Evolutionary conservation across 306 rosid species (phyloP), one percentile per base, ranked within the genome.

Genomic region (Psophocarpus tetragonolobus): DNA sequence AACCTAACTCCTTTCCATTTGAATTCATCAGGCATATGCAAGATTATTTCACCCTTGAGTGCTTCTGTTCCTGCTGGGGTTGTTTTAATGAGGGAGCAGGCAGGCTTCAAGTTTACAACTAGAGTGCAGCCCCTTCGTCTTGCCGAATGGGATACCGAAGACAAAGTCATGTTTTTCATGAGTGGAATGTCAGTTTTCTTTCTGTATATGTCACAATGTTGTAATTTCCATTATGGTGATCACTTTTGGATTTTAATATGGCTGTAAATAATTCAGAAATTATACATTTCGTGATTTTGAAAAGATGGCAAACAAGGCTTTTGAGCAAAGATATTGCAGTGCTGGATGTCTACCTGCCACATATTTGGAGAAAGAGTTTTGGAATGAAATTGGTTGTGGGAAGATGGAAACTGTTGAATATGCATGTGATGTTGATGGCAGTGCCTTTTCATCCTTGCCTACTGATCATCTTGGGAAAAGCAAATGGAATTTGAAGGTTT

Each of bases 361-460:
- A 57, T 87, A 84, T 73, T 33, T 92, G 86, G 97, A 92, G 77
- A 92, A 92, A 60, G 94, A 90, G 75, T 92, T 92, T 81, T 92
- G 97, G 94, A 87, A 82, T 62, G 97, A 90, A 90, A 90, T 92
- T 85, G 81, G 85, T 77, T 82, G 87, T 85, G 97, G 97, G 79
- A 88, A 87, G 89, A 90, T 90, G 70, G 94, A 92, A 80, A 78
- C 89, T 60, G 94, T 92, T 78, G 97, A 92, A 68, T 92, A 92
- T 85, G 97, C 97, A 18, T 92, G 97, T 77, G 94, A 91, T 74
- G 89, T 91, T 80, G 97, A 91, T 56, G 97, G 97, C 69, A 90
- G 90, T 82, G 94, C 97, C 63, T 92, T 92, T 87, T 88, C 97
- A 13, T 85, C 90, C 82, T 90, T 90, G 83, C 84, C 84, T 53